Evolutionary conservation across 2,329 filamentous ascomycete species (phyloP), one percentile per base, ranked within the genome.

Genomic region (Dothiorella sarmentorum): DNA sequence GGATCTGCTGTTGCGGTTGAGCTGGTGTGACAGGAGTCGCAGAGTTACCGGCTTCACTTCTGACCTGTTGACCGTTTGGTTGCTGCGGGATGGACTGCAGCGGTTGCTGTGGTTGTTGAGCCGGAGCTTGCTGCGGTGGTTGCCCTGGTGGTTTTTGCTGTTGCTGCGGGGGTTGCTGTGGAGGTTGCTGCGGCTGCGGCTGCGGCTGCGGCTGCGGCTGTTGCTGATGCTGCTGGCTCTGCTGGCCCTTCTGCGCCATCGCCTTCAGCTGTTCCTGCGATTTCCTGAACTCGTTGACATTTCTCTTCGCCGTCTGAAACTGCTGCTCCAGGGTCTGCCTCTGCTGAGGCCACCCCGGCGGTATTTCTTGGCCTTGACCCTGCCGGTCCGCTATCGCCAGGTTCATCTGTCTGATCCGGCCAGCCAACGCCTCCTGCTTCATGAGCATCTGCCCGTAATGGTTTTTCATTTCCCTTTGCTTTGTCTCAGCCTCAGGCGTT

Each of bases 401-500:
- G n/a, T n/a, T 61, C 9, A 73, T 47, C 44, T 64, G 66, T 47
- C 66, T 65, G 17, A 71, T 63, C 20, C 64, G 64, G 3, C 66
- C 61, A 3, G 65, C 66, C 4, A 67, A 59, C 13, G 67, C 63
- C 17, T 73, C 67, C 44, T 71, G 68, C 49, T 68, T 70, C 13
- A 61, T 67, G 24, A 75, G 61, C 57, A 69, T 67, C 56, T 70
- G 70, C 0, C 70, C 62, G 58, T 75, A 74, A 22, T 63, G 67
- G 31, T 69, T 68, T 47, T 67, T 68, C 58, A 69, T 67, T 44
- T 73, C 71, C 60, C 72, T 71, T 37, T 73, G 17, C 58, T 72
- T 73, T 7, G 62, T 57, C 13, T 74, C 69, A 11, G 66, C 70
- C 44, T 73, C 71, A 24, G 71, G 68, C 10, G 71, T 73, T 13